phyloP scores from a whole-genome alignment of 345 rosid species.

The Acer campestre region DNA sequence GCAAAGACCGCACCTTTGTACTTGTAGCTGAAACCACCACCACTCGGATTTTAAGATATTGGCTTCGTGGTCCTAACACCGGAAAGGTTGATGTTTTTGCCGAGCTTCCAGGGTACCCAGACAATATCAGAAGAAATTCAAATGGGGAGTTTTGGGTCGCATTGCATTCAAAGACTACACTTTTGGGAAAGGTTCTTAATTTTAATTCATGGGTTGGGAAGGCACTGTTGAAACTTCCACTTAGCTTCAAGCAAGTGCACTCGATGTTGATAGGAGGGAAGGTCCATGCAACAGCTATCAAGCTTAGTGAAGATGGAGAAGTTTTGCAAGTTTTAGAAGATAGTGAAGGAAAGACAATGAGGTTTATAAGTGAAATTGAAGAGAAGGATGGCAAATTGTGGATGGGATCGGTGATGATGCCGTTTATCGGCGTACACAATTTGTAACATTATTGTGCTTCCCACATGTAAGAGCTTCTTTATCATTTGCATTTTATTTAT shows the following conservation, averaged over 20 bases:
- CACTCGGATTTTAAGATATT: slow-evolving; percentile 44
- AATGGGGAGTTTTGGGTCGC: slow-evolving; percentile 82
- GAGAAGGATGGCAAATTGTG: slow-evolving; percentile 66
- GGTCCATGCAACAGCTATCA: slow-evolving; percentile 64
- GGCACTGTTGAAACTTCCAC: slow-evolving; percentile 42
- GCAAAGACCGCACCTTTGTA: slow-evolving; percentile 60
- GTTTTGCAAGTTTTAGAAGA: slow-evolving; percentile 56
- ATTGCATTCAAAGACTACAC: slow-evolving; percentile 63
- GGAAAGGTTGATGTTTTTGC: slow-evolving; percentile 49
- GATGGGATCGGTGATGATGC: slow-evolving; percentile 70
- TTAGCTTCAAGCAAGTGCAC: slow-evolving; percentile 53
- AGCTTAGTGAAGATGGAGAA: slow-evolving; percentile 55
- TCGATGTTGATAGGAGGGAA: slow-evolving; percentile 52
- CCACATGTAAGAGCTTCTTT: too few relatives aligned
- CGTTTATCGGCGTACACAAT: slow-evolving; percentile 55
- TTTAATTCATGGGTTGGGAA: slow-evolving; percentile 47
- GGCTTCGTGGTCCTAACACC: slow-evolving; percentile 50
- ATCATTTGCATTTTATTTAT: too few relatives aligned
- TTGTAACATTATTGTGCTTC: slow-evolving; percentile 20
- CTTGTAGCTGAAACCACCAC: slow-evolving; percentile 55
- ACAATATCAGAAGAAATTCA: slow-evolving; percentile 57
- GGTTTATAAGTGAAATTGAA: slow-evolving; percentile 72
- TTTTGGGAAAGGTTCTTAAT: slow-evolving; percentile 39
- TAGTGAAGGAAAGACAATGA: slow-evolving; percentile 50
- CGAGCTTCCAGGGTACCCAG: slow-evolving; percentile 66